Evolutionary conservation across 768 basidiomycete species (phyloP).

Genomic region (Podaxis sp.): DNA sequence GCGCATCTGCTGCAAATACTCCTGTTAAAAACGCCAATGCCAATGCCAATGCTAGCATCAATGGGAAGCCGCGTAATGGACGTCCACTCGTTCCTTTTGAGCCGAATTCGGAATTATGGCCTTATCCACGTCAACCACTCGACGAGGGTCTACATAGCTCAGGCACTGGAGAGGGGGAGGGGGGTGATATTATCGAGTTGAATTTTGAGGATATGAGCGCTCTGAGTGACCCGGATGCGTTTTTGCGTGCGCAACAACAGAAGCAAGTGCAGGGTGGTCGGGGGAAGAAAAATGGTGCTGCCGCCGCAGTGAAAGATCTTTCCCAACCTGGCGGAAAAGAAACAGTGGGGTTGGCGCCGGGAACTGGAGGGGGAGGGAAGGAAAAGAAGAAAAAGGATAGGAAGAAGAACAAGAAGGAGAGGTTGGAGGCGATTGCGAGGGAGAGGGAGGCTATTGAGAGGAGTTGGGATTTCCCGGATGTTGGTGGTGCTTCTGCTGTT

Average conservation of each 20-base stretch:
- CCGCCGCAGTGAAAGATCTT: background rate
- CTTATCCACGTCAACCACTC: conserved; percentile 50
- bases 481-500: conserved; percentile 17
- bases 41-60: conserved; percentile 4
- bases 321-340: background rate
- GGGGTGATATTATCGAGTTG: conserved; percentile 65
- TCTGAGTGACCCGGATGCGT: conserved; percentile 62
- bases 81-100: conserved; percentile 56
- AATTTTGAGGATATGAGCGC: conserved; percentile 73
- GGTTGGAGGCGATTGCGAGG: conserved; percentile 35
- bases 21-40: background rate
- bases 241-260: conserved; percentile 30
- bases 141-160: conserved; percentile 24
- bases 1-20: background rate
- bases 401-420: conserved; percentile 25
- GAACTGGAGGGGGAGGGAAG: conserved; percentile 15
- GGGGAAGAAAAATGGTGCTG: conserved; percentile 14
- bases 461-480: conserved; percentile 54
- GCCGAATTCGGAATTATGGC: conserved; percentile 66
- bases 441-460: conserved; percentile 51
- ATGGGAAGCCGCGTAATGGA: conserved; percentile 21
- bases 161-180: conserved; percentile 10
- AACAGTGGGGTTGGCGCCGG: background rate
- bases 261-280: conserved; percentile 21
- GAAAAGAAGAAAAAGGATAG: conserved; percentile 17